phyloP scores from a whole-genome alignment of 2,329 filamentous ascomycete genomes.

The Pseudocercospora macadamiae region DNA sequence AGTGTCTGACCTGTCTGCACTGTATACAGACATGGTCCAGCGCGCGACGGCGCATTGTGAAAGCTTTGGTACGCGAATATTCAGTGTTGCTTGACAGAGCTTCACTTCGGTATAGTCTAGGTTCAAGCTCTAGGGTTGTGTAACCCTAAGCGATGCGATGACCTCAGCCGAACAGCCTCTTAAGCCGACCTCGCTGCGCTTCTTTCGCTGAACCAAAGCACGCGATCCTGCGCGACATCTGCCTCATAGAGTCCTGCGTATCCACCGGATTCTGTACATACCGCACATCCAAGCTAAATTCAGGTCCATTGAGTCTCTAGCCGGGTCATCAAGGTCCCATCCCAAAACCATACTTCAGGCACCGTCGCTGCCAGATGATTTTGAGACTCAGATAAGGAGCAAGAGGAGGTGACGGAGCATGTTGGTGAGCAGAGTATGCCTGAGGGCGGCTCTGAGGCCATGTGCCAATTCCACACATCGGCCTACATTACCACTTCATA shows the following conservation, averaged over 20 bases:
- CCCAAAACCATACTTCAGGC: background rate
- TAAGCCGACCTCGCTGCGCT: background rate
- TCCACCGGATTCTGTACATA: too few species aligned
- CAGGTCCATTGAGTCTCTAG: background rate
- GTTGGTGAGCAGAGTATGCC: slow-evolving; percentile 34
- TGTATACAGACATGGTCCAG: slow-evolving; percentile 32
- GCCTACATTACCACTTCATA: slow-evolving; percentile 14
- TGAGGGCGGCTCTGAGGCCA: slow-evolving; percentile 27
- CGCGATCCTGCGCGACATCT: background rate
- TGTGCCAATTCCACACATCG: slow-evolving; percentile 14
- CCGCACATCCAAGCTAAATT: too few species aligned
- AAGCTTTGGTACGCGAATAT: background rate
- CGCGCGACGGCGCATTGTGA: slow-evolving; percentile 36
- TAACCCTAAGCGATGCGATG: background rate
- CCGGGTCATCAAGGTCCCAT: background rate
- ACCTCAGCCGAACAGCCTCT: background rate
- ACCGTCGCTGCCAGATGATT: background rate
- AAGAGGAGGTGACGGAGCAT: slow-evolving; percentile 22
- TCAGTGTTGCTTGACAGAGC: too few species aligned
- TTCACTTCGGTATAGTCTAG: background rate
- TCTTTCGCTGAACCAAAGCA: background rate
- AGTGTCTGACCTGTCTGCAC: slow-evolving; percentile 28
- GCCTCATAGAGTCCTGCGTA: background rate
- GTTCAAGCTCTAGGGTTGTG: background rate
- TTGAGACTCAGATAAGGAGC: background rate